Base-by-base conservation (phyloP, 495 filamentous ascomycete genomes). In the Aspergillus bertholletiae region DNA sequence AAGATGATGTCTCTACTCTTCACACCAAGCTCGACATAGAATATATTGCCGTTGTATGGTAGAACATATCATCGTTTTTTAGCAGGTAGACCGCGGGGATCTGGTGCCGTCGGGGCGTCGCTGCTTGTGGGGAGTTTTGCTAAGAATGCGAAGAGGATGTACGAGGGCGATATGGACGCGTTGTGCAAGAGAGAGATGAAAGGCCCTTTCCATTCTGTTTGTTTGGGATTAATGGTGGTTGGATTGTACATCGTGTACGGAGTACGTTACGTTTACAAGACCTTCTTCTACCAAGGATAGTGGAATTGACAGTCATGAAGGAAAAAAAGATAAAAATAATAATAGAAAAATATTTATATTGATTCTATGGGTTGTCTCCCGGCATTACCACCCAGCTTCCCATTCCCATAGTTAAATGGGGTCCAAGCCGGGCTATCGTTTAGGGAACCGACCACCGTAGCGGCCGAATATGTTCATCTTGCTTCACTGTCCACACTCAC, bases 51-150 rank as follows among this genome's bases (percentile, higher is more conserved):
- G 13, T 60, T 93, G 6, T 96, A 96, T 57, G 91, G 90, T n/a
- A 95, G 96, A 69, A 83, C 86, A n/a, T 96, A 86, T 71, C 91
- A 92, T 63, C n/a, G n/a, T n/a, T n/a, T 73, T 94, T 47, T 96
- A 91, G 91, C 89, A 95, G 78, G 80, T 86, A 24, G 89, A 95
- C 65, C 74, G 83, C n/a, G 90, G 92, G 6, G 82, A 94, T 62
- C 65, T 80, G 58, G 59, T 96, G 59, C 89, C 90, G 20, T 63
- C 94, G 51, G 90, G 90, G 0, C 74, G 68, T 88, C 90, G 54
- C 70, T 87, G 73, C 71, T 96, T 57, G 93, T 94, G 90, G 83
- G 78, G 37, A 92, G 87, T 64, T 87, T 86, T 62, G 85, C 81
- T 12, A 68, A 72, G 12, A 84, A 84, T 64, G 69, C 86, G 20